Conservation (phyloP, 2,329 filamentous ascomycete species). For the Mycosphaerelloides madeirae region DNA sequence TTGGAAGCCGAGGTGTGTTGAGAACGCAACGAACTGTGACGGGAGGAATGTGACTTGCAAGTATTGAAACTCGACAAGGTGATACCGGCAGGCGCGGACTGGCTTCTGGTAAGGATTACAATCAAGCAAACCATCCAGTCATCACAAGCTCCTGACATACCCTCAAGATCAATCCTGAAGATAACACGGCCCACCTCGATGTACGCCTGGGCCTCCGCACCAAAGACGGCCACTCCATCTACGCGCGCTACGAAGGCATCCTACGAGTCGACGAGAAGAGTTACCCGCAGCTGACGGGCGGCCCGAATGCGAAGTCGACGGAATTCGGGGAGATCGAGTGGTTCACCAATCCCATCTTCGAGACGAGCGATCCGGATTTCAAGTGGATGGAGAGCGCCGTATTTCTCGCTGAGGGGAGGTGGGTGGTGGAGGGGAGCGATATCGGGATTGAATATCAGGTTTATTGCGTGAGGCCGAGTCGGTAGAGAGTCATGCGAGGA, state of each 20-base stretch:
- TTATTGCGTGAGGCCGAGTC: not conserved
- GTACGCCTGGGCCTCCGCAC: not conserved
- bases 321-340: conserved; percentile 2
- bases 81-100: not conserved
- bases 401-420: not conserved
- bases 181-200: not conserved
- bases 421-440: not conserved
- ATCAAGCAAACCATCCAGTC: too few species aligned
- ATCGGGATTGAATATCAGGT: not conserved
- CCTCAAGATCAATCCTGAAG: not conserved
- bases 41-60: too few species aligned
- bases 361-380: conserved; percentile 3
- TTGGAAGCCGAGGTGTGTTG: not conserved
- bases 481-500: not conserved
- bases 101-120: not conserved
- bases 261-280: conserved; percentile 2
- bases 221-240: not conserved
- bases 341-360: not conserved
- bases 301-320: conserved; percentile 1
- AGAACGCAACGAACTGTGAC: too few species aligned
- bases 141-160: too few species aligned
- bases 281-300: not conserved
- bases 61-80: too few species aligned
- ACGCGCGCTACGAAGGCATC: not conserved
- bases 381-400: conserved; percentile 2